These are phyloP conservation scores for Didymella arachidicola DNA, from an alignment of 2,329 filamentous ascomycete genomes.

Conservation along the genomic window DNA sequence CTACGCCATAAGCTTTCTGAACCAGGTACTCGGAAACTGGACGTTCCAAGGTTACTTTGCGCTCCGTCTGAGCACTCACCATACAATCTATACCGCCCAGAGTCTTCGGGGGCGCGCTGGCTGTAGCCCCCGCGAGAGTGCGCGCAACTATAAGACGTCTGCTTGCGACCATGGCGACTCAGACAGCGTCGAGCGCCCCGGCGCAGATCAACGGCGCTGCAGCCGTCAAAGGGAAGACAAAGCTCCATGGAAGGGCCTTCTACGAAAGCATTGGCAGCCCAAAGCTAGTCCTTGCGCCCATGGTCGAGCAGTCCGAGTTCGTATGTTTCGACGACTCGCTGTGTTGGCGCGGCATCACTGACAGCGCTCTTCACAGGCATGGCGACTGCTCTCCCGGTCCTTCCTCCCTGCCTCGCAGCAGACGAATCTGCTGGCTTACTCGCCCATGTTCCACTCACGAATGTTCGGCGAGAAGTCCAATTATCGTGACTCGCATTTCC, in stretches of 20 bases:
- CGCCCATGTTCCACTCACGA: conserved; percentile 94
- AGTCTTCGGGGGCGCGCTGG: conserved; percentile 34
- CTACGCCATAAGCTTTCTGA: background rate
- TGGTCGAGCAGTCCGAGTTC: conserved; percentile 99
- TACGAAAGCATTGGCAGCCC: conserved; percentile 95
- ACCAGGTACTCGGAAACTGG: background rate
- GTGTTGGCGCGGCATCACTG: conserved; percentile 9
- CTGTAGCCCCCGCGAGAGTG: conserved; percentile 24
- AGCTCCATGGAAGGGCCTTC: conserved; percentile 85
- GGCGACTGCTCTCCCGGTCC: conserved; percentile 94
- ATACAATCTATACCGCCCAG: conserved; percentile 31
- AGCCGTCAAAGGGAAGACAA: conserved; percentile 49
- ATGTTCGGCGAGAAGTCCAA: conserved; percentile 79
- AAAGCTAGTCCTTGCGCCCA: conserved; percentile 89
- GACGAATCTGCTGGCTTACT: conserved; percentile 79
- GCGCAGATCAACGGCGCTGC: conserved; percentile 20
- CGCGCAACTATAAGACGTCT: conserved; percentile 18
- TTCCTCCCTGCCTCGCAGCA: conserved; percentile 72
- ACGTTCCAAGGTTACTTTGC: background rate
- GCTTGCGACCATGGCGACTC: conserved; percentile 29
- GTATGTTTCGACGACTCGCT: conserved; percentile 61
- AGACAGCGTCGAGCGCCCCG: conserved; percentile 20
- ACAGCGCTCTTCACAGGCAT: conserved; percentile 68
- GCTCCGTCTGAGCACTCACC: conserved; percentile 9
- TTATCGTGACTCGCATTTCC: conserved; percentile 83